Evolutionary conservation across 164 flowering plant species (phyloP), one percentile per base, ranked within the genome.

Genomic region (Vitis vinifera): DNA sequence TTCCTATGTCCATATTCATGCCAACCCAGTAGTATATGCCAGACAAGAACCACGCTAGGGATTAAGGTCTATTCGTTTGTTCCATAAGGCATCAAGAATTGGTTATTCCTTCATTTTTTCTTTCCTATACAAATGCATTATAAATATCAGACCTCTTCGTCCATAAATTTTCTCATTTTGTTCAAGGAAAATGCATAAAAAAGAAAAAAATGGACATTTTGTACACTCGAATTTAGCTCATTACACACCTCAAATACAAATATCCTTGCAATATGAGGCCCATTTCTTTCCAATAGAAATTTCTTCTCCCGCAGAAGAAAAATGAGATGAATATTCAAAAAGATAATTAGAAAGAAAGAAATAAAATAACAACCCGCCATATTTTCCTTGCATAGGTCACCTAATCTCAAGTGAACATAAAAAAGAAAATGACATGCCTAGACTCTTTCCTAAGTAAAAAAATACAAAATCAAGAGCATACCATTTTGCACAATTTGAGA

Each of bases 241-340:
- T 17, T 47, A 66, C 84, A 66, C 12, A 92, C 98, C 97, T 94
- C 97, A 84, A 79, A 91, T 2, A 94, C 90, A 16, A 97, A 88
- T 66, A 94, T 84, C 67, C 97, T 83, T 19, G 88, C 97, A 68
- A 92, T 60, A 82, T 76, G 95, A 75, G 97, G 88, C 64, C 99
- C 99, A 69, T 90, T 84, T 61, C 65, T 88, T 77, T 94, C 99
- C 86, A 94, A 68, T 61, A 90, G 82, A 77, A 94, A 83, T 78
- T 91, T 94, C 77, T 91, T 91, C 76, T 89, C 89, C 98, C 92
- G 78, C 12, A 50, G 14, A 52, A 49, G 12, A 65, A 59, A 73
- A 14, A 14, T 11, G 8, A 59, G 19, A 16, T 62, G 7, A 57
- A 7, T 12, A 3, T 11, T 11, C 10, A 55, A 17, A 15, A 13